These are phyloP conservation scores for Scedosporium apiospermum DNA, from an alignment of 2,329 filamentous ascomycete species.

Conservation along the genomic window DNA sequence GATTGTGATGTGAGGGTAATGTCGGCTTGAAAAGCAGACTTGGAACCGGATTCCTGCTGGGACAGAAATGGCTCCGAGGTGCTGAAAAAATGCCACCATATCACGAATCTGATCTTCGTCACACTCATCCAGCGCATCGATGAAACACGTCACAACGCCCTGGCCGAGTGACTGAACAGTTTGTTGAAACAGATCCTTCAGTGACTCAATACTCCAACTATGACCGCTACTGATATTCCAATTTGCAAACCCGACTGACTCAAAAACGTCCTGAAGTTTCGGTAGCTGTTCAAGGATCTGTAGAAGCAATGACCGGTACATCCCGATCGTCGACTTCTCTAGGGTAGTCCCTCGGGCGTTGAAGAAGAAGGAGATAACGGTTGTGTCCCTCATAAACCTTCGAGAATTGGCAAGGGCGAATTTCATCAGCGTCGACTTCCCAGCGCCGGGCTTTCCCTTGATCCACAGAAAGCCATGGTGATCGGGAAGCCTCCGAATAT, in stretches of 20 bases:
- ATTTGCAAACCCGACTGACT: not conserved
- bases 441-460: conserved; percentile 31
- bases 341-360: conserved; percentile 32
- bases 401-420: conserved; percentile 15
- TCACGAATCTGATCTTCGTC: conserved; percentile 28
- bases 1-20: conserved; percentile 33
- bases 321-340: conserved; percentile 34
- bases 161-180: conserved; percentile 5
- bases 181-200: not conserved
- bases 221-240: not conserved
- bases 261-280: conserved; percentile 8
- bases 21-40: conserved; percentile 35
- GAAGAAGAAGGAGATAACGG: conserved; percentile 37
- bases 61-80: conserved; percentile 19
- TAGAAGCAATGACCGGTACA: conserved; percentile 38
- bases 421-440: conserved; percentile 38
- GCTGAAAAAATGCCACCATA: conserved; percentile 34
- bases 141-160: conserved; percentile 14
- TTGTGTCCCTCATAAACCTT: conserved; percentile 9
- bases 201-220: not conserved
- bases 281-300: conserved; percentile 29
- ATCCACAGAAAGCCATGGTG: conserved; percentile 31
- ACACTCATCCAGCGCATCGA: conserved; percentile 41
- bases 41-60: conserved; percentile 13
- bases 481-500: not conserved